Evolutionary conservation across 805 yeast species (phyloP), one percentile per base, ranked within the genome.

Genomic region (Dipodascus albidus): DNA sequence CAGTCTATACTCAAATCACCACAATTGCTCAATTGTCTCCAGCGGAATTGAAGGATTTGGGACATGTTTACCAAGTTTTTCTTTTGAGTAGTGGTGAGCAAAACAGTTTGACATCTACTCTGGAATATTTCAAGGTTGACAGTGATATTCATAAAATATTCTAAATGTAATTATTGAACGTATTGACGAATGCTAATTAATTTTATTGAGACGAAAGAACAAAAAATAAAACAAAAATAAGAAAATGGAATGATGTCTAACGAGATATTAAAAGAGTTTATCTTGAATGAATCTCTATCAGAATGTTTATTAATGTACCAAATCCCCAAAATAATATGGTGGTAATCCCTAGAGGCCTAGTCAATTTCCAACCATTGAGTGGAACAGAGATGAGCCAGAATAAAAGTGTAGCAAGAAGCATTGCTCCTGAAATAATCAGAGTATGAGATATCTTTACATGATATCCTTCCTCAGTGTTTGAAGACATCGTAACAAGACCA

Each of bases 401-500:
- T 2, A 71, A 42, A 22, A 78, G 60, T 23, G 69, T 71, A 17
- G 68, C 4, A 8, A 79, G 53, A 24, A 79, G 59, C 33, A 74
- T 70, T 1, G 67, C 35, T 17, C 76, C 73, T 4, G 77, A 72
- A n/a, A 74, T 56, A n/a, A 72, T 62, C 44, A 73, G 63, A 2
- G 77, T 67, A 1, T 68, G 57, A 9, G 72, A 69, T 35, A 79
- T 62, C 9, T 64, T 65, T 14, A 74, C 61, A 2, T 58, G 55
- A 20, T 70, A 59, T 9, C 11, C 24, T 21, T 47, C 31, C 6
- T 15, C n/a, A n/a, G n/a, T 21, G 22, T 47, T 47, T 15, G 24
- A n/a, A 2, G 58, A 56, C 47, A 73, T 67, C 4, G 76, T 68
- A 0, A 81, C 55, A 33, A 87, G 56, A 0, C 91, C 89, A 59